These are phyloP conservation scores for Taiozyma sp. DNA, from an alignment of 1,139 yeast species.

Conservation along the genomic window DNA sequence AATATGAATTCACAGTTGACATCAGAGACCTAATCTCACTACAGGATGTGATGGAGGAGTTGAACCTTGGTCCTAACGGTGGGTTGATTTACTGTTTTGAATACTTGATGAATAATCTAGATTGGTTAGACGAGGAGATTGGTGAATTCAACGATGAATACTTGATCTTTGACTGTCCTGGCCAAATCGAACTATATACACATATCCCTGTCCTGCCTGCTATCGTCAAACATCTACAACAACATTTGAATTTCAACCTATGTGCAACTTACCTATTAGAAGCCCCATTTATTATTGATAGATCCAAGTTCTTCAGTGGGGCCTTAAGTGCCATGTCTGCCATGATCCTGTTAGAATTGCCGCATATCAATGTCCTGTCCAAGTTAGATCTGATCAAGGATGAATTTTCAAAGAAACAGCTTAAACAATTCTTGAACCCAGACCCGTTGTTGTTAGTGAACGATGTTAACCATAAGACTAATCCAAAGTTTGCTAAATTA, in stretches of 20 bases:
- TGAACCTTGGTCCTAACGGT: conserved; percentile 94
- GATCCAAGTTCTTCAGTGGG: conserved; percentile 90
- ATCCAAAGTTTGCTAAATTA: conserved; percentile 72
- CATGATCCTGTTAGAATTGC: conserved; percentile 90
- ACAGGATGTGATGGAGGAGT: conserved; percentile 96
- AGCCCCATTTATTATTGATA: conserved; percentile 89
- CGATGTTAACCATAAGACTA: conserved; percentile 45
- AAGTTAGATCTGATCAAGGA: conserved; percentile 83
- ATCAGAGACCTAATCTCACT: conserved; percentile 86
- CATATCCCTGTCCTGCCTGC: conserved; percentile 93
- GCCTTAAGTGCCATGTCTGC: conserved; percentile 98
- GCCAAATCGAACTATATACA: conserved; percentile 93
- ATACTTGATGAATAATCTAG: conserved; percentile 77
- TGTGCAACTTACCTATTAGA: conserved; percentile 93
- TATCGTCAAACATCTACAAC: conserved; percentile 77
- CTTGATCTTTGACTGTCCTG: conserved; percentile 94
- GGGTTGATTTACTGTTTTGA: conserved; percentile 93
- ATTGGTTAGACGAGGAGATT: conserved; percentile 95
- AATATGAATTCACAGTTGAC: conserved; percentile 89
- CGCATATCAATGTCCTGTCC: conserved; percentile 86
- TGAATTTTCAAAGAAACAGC: conserved; percentile 64
- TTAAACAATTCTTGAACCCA: conserved; percentile 85
- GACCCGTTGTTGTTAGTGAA: conserved; percentile 74
- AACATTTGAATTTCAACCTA: conserved; percentile 72
- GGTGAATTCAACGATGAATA: conserved; percentile 94